Evolutionary conservation across 2,329 filamentous ascomycete genomes (phyloP), one percentile per base, ranked within the genome.

Genomic region (Taxawa tesnikishii): DNA sequence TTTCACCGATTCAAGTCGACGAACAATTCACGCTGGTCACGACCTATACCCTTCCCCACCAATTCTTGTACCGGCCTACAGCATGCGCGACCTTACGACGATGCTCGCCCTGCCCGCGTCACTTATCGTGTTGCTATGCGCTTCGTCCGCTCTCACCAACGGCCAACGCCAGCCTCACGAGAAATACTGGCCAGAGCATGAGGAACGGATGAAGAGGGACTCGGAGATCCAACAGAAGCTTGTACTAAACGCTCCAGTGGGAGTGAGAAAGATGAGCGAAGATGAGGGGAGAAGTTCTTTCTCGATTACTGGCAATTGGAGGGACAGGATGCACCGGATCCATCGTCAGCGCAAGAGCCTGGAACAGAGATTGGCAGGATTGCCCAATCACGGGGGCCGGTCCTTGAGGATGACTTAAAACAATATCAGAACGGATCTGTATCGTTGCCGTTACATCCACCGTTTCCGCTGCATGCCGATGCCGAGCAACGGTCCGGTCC

Each of bases 201-300:
- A 65, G 34, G 41, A 46, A 3, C 51, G 55, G 32, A 49, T 58
- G 6, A 60, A 59, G 36, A 50, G 61, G 18, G 53, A 56, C n/a
- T 35, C 59, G 9, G 50, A 56, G 32, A 51, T 56, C 25, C 54
- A 53, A 39, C 53, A 58, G 41, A 53, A 45, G 39, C 47, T 65
- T 32, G 51, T 42, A 26, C 38, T 6, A 4, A 15, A 8, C 9
- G 9, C 34, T 15, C 79, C 79, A 0, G 67, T 70, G 1, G 80
- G 72, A 1, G 65, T 87, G 33, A 72, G 70, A 49, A 85, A 85
- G 50, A 82, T 87, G 71, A 65, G 73, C 28, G 64, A 65, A 4
- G 75, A 84, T 48, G 69, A 73, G 30, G 71, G 38, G 78, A 83
- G 50, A 90, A 83, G 65, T 78, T 88, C 49, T 72, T 76, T 43